Percentiles rank a stretch among this genome's conserved stretches.
phyloP scores from a whole-genome alignment of 1,139 yeast genomes.

The Maudiozyma humilis region DNA sequence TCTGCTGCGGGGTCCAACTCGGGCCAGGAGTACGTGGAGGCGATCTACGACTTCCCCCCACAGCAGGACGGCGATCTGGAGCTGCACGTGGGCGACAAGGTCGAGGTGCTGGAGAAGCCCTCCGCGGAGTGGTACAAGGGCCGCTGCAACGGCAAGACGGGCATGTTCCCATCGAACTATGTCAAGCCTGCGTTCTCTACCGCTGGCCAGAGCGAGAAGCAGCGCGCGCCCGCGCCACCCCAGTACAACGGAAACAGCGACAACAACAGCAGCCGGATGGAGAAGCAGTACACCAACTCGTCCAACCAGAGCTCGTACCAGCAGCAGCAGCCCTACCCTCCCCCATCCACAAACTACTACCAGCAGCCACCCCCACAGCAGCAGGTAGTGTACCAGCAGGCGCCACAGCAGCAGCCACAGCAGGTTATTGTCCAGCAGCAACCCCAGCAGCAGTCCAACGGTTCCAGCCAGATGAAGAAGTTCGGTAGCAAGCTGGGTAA shows the following conservation, averaged over 20 bases:
- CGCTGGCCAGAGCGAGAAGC: background rate
- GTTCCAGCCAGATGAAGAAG: conserved; percentile 10
- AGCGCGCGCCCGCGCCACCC: conserved; percentile 37
- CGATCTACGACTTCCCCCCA: conserved; percentile 60
- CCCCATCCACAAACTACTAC: conserved; percentile 16
- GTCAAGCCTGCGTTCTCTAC: conserved; percentile 43
- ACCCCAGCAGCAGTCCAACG: conserved; percentile 10
- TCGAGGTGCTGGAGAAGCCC: conserved; percentile 63
- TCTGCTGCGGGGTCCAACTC: conserved; percentile 2
- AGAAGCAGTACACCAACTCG: conserved; percentile 6
- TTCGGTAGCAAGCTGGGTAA: conserved; percentile 48
- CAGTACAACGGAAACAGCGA: conserved; percentile 26
- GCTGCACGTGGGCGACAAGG: conserved; percentile 56
- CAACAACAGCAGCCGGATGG: conserved; percentile 7
- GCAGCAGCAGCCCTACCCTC: conserved; percentile 14
- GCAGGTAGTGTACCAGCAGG: conserved; percentile 3
- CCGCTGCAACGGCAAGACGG: conserved; percentile 46
- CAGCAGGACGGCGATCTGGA: conserved; percentile 68
- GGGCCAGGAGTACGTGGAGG: conserved; percentile 44
- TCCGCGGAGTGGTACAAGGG: conserved; percentile 95
- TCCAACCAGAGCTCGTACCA: conserved; percentile 11
- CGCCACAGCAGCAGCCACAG: conserved; percentile 3
- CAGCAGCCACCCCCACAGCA: conserved; percentile 8
- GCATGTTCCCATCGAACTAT: conserved; percentile 88
- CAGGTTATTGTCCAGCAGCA: background rate